Base-by-base conservation (phyloP, 306 rosid species). In the Sechiopsis laciniata region DNA sequence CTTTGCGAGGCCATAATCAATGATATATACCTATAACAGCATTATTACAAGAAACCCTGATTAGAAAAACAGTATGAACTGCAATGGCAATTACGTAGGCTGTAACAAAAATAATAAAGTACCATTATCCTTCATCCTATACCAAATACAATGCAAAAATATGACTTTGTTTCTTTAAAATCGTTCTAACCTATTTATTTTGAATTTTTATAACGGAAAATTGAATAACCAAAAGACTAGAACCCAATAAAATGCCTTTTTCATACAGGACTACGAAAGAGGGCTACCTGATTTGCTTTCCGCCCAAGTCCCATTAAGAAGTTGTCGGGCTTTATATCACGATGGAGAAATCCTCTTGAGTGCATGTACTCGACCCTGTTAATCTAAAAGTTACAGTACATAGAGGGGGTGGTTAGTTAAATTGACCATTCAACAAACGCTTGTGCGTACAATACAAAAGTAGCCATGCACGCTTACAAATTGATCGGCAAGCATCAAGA, bases 361-460 rank as follows among this genome's bases (percentile, higher is more conserved):
- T 95, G 99, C 99, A 95, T 91, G 87, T 95, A 95, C 75, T 95
- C 99, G 78, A 95, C 97, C 87, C 97, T 86, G 83, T 87, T 95
- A 79, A 95, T 89, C 99, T 95, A 89, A 80, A 89, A 83, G 74
- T 69, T 48, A 8, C 14, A 66, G 70, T 79, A 66, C 26, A 61
- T 21, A 15, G 46, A 75, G 26, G 53, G 72, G 57, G 51, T 14
- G 57, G 51, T 14, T 45, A 67, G 55, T 63, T 20, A 76, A 37
- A 72, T 35, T 42, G 55, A 58, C 62, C 56, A 58, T 61, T 78
- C 74, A 68, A 71, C 54, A 78, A 19, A 51, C 63, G 77, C 24
- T 17, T 58, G 29, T 32, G 69, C 55, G 22, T 14, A 48, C 61
- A 78, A 78, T 14, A 48, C 61, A 80, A 78, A 50, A 55, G 29